Evolutionary conservation across 495 filamentous ascomycete genomes (phyloP).

Genomic region (Staphylotrichum longicolle): DNA sequence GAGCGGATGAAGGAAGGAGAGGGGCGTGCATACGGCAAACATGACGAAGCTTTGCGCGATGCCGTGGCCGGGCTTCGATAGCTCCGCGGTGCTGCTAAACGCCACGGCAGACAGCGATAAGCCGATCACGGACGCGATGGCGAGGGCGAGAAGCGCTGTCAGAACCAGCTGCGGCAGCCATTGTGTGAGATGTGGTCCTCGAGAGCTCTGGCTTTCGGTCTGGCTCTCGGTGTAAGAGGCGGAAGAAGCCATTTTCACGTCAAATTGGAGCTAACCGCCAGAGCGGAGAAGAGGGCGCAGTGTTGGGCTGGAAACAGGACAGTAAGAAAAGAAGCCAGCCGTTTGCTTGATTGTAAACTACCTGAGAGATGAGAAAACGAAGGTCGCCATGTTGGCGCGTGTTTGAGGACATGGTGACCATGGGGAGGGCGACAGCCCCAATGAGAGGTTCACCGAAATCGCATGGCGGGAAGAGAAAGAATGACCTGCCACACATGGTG

Average conservation of each 20-base stretch:
- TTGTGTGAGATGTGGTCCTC: background rate
- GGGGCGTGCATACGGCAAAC: conserved; percentile 13
- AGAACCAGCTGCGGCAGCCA: conserved; percentile 19
- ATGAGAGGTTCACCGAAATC: background rate
- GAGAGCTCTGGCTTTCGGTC: conserved; percentile 14
- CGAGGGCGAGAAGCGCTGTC: conserved; percentile 5
- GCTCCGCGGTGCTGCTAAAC: conserved; percentile 6
- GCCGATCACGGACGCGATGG: conserved; percentile 14
- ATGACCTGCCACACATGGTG: conserved; percentile 17
- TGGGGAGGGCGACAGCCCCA: background rate
- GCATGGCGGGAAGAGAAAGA: background rate
- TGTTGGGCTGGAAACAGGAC: background rate
- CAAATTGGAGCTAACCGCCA: background rate
- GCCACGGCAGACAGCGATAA: conserved; percentile 11
- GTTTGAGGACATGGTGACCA: background rate
- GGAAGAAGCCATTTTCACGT: conserved; percentile 7
- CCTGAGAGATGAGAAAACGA: background rate
- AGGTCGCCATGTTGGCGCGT: background rate
- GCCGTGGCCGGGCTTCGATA: conserved; percentile 6
- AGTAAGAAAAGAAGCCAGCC: background rate
- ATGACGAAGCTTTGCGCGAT: conserved; percentile 23
- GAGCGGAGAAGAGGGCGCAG: background rate
- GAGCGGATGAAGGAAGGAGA: too few species aligned
- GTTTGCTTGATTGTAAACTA: background rate
- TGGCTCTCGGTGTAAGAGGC: conserved; percentile 15